Base-by-base conservation (phyloP, 495 filamentous ascomycete genomes). In the Podospora pseudoanserina region DNA sequence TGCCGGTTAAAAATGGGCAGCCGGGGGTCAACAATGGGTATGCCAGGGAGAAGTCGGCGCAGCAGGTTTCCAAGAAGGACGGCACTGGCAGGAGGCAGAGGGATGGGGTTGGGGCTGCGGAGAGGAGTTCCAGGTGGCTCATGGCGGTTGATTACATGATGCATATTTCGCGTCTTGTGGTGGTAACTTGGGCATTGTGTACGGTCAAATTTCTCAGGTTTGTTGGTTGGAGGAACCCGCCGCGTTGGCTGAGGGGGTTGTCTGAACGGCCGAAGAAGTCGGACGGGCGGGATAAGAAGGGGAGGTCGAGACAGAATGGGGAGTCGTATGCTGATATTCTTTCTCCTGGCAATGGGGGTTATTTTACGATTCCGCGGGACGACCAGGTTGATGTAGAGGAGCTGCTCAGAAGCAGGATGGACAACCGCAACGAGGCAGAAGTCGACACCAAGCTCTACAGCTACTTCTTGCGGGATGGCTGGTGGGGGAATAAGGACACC, bases 381-480 rank as follows among this genome's bases (percentile, higher is more conserved):
- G 81, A 86, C 19, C 82, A 88, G 19, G 85, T 92, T n/a, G 92
- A 95, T 68, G 90, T 95, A 1, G 93, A 96, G 74, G 79, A 78
- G 0, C 90, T 93, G 71, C 87, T 92, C 71, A 84, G 91, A 58
- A 85, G 85, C 61, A 66, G 71, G 34, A 66, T 53, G 6, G 28
- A 62, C 64, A 64, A 72, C 30, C 67, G 75, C 30, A 80, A 87
- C 59, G 92, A 94, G 63, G 80, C 83, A n/a, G 86, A 87, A 58
- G 78, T 97, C 5, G 89, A 91, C 68, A 83, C 86, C 1, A 88
- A 84, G 58, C 79, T 96, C 3, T 97, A 97, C 77, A 79, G 78
- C 15, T 94, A 92, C 86, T 97, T 91, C 89, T 87, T 88, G 53
- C 75, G 79, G 23, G 91, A 90, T 20, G 92, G 91, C 32, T 92